Conservation (phyloP, 2,329 filamentous ascomycete species). For the Neonectria faginata region DNA sequence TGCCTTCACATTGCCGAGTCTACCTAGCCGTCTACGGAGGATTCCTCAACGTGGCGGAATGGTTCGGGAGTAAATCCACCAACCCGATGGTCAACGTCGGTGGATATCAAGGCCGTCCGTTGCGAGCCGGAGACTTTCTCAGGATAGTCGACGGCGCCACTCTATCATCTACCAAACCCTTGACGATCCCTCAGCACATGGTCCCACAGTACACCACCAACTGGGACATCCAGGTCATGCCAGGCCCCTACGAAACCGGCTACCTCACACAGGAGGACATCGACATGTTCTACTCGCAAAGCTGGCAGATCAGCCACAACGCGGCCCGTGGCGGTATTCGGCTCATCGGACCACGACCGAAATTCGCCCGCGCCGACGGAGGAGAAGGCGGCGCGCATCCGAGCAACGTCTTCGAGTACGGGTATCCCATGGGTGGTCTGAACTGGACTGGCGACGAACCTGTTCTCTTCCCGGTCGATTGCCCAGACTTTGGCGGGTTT, state of each 20-base stretch:
- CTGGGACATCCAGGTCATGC: conserved; percentile 43
- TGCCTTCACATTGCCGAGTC: conserved; percentile 60
- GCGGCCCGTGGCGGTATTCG: conserved; percentile 70
- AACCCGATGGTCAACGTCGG: conserved; percentile 68
- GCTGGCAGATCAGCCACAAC: conserved; percentile 73
- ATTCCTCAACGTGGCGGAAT: conserved; percentile 60
- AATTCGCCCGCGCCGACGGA: conserved; percentile 69
- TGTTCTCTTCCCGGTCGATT: conserved; percentile 50
- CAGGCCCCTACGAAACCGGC: conserved; percentile 49
- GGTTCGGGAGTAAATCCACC: conserved; percentile 70
- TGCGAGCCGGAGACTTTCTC: conserved; percentile 54
- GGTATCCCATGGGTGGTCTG: conserved; percentile 58
- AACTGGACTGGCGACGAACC: conserved; percentile 52
- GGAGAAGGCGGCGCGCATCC: conserved; percentile 74
- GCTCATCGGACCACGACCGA: conserved; percentile 67
- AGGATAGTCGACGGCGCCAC: conserved; percentile 12
- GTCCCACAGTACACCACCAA: conserved; percentile 25
- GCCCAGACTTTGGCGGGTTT: conserved; percentile 50
- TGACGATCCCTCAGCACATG: conserved; percentile 11
- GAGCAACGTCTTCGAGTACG: conserved; percentile 55
- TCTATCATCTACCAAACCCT: not conserved
- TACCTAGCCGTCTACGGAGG: conserved; percentile 64
- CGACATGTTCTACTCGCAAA: conserved; percentile 66
- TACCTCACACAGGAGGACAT: conserved; percentile 59
- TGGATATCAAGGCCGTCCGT: conserved; percentile 68